Evolutionary conservation across 768 basidiomycete species (phyloP).

Genomic region (Suillus subluteus): DNA sequence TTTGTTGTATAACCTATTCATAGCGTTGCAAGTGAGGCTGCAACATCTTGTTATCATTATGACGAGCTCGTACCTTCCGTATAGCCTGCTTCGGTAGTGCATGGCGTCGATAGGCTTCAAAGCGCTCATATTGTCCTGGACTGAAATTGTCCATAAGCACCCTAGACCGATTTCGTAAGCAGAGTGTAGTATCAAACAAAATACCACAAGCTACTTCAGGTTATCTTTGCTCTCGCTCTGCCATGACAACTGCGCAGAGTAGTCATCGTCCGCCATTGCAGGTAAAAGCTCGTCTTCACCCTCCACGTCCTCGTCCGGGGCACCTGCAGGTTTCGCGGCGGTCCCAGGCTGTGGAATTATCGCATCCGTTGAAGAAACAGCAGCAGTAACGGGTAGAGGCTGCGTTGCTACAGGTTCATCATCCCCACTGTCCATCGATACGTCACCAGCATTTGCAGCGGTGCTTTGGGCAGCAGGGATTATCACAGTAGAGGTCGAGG

Average conservation of each 20-base stretch:
- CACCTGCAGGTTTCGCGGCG: slow-evolving; percentile 16
- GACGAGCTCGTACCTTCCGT: slow-evolving; percentile 56
- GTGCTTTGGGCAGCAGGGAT: slow-evolving; percentile 18
- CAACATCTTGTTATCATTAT: background rate
- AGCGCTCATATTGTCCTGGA: slow-evolving; percentile 82
- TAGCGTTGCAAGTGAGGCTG: background rate
- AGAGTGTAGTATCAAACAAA: background rate
- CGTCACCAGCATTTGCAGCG: slow-evolving; percentile 10
- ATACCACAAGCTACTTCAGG: slow-evolving; percentile 58
- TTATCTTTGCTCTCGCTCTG: slow-evolving; percentile 90
- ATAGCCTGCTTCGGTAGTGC: slow-evolving; percentile 84
- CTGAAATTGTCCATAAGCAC: slow-evolving; percentile 90
- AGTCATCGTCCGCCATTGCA: slow-evolving; percentile 89
- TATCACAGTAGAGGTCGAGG: slow-evolving; percentile 3
- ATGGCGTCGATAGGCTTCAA: slow-evolving; percentile 85
- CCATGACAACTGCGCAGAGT: slow-evolving; percentile 81
- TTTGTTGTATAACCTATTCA: slow-evolving; percentile 79
- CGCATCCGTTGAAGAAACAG: background rate
- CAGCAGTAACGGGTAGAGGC: background rate
- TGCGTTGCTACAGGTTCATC: slow-evolving; percentile 20
- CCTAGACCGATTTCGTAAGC: slow-evolving; percentile 40
- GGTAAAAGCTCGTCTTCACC: slow-evolving; percentile 80
- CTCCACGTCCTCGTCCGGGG: slow-evolving; percentile 57
- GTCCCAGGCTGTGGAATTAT: slow-evolving; percentile 18
- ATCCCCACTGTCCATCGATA: slow-evolving; percentile 14